A percentile compares a stretch with the other conserved stretches of the same genome.
Conservation (phyloP, 2,329 filamentous ascomycete species). For the Alternaria burnsii region DNA sequence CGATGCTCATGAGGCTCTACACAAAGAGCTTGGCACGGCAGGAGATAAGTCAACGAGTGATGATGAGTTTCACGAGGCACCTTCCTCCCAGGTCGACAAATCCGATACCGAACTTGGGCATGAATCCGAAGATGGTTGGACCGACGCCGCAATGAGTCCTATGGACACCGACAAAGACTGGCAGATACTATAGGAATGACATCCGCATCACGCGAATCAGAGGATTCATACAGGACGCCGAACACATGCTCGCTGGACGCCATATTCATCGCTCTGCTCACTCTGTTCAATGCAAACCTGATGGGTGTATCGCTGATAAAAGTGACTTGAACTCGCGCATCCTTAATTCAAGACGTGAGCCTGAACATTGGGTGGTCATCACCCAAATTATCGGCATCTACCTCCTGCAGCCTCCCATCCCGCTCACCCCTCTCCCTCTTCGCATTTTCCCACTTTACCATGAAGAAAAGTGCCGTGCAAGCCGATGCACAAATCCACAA, state of each 20-base stretch:
- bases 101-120: background rate
- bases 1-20: background rate
- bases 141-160: conserved; percentile 17
- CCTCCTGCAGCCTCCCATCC: conserved; percentile 54
- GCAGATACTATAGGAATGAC: conserved; percentile 16
- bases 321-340: background rate
- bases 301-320: no score
- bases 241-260: background rate
- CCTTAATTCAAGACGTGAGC: conserved; percentile 43
- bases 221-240: background rate
- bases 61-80: background rate
- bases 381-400: conserved; percentile 59
- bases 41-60: background rate
- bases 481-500: conserved; percentile 58
- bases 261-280: background rate
- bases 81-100: background rate
- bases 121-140: conserved; percentile 17
- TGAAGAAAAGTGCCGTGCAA: conserved; percentile 54
- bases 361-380: conserved; percentile 62
- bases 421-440: conserved; percentile 58
- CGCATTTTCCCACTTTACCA: conserved; percentile 57
- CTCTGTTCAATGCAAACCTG: no score
- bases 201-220: background rate
- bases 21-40: background rate
- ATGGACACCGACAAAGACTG: conserved; percentile 11